Conservation (phyloP, 2,329 filamentous ascomycete species). For the Botrytis cinerea region DNA sequence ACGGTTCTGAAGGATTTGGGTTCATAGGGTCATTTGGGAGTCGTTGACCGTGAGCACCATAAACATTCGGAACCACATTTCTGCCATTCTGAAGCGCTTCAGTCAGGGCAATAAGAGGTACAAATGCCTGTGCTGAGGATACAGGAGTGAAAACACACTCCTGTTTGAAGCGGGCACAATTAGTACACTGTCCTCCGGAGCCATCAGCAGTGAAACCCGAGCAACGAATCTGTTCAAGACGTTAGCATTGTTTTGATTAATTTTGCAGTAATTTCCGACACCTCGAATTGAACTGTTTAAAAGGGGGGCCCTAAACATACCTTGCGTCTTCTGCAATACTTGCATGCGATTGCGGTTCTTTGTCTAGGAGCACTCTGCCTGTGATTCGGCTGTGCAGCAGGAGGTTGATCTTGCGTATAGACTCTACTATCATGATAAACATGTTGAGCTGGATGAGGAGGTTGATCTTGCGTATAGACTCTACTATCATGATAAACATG, state of each 20-base stretch:
- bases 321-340: constrained; percentile 61
- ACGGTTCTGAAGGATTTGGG: constrained; percentile 28
- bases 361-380: constrained; percentile 57
- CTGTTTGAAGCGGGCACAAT: constrained; percentile 73
- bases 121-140: constrained; percentile 73
- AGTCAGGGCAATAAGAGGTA: constrained; percentile 69
- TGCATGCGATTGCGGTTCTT: constrained; percentile 61
- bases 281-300: background rate
- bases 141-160: constrained; percentile 78
- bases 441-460: too few species aligned
- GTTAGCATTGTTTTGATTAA: constrained; percentile 27
- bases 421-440: too few species aligned
- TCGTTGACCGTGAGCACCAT: constrained; percentile 46
- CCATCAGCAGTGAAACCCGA: constrained; percentile 69
- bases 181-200: constrained; percentile 70
- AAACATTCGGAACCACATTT: constrained; percentile 44
- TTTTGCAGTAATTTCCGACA: background rate
- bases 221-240: constrained; percentile 63
- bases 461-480: constrained; percentile 21
- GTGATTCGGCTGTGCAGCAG: constrained; percentile 31
- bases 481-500: constrained; percentile 28
- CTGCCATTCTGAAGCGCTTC: constrained; percentile 48
- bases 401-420: constrained; percentile 20
- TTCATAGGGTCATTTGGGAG: constrained; percentile 36
- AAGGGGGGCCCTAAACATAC: constrained; percentile 41